Base-by-base conservation (phyloP, 176 grass and related monocot species). In the Triticum turgidum region DNA sequence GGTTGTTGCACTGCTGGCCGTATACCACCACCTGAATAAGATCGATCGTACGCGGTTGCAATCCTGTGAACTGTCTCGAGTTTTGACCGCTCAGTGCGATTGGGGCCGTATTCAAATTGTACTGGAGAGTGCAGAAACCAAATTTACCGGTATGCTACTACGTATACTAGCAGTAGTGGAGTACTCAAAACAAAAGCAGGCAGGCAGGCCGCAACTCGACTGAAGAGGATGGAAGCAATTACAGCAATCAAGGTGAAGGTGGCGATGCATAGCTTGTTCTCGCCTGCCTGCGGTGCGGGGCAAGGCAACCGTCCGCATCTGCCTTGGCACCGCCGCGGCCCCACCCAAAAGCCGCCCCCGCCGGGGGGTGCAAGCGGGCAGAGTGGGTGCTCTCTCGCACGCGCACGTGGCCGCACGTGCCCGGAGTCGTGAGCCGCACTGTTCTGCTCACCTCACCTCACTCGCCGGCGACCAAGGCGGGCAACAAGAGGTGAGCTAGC, bases 361-460 rank as follows among this genome's bases (percentile, higher is more conserved):
- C 49, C 51, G 45, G 42, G 5, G 63, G 63, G 21, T 4, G 62
- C 24, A 22, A 32, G 38, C 38, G 7, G 41, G 69, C 7, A 68
- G 18, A 83, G 89, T 87, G 82, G 83, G 80, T 49, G 83, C 29
- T 61, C 91, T 86, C 84, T 82, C 90, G 86, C 82, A 82, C 33
- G 62, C 66, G 89, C 94, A 94, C 90, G 89, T 97, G 94, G 64
- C 1, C 27, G 65, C 88, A 91, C 87, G 86, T 91, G 89, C 49
- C 39, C 38, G 74, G 38, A 52, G 90, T 73, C 86, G 86, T 89
- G 92, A 90, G 25, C 49, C 87, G 65, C 91, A 91, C 86, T 82
- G 81, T 83, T 81, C 83, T 82, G 81, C 66, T 81, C 73, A 67
- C 37, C 76, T 69, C 65, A 8, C 65, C 76, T 69, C 66, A 9